A percentile compares a stretch with the other conserved stretches of the same genome.
Conservation (phyloP, 805 yeast genomes). For the Tetrapisispora arboricola region DNA sequence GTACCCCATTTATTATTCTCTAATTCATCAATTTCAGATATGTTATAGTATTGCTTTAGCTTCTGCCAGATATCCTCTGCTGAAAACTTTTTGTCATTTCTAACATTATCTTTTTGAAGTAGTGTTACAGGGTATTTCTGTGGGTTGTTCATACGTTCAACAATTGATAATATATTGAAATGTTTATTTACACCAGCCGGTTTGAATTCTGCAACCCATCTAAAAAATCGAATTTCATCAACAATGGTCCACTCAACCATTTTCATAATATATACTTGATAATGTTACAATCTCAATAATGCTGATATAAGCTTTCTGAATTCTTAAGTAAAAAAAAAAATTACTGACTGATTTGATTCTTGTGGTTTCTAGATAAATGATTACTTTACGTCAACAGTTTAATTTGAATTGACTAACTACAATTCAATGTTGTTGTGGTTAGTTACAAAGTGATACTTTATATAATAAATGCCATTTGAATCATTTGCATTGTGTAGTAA, state of each 20-base stretch:
- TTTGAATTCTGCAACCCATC: constrained; percentile 52
- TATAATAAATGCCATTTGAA: too few relatives aligned
- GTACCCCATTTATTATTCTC: constrained; percentile 23
- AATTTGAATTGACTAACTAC: too few relatives aligned
- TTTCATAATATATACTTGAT: too few relatives aligned
- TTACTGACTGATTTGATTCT: too few relatives aligned
- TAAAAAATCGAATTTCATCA: constrained; percentile 52
- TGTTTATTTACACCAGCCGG: constrained; percentile 53
- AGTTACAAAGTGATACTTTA: too few relatives aligned
- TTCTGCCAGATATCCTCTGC: constrained; percentile 49
- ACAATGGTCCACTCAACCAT: constrained; percentile 42
- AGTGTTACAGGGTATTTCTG: constrained; percentile 31
- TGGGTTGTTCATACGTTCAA: constrained; percentile 31
- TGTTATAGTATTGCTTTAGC: constrained; percentile 43
- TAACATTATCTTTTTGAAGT: constrained; percentile 20
- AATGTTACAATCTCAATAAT: too few relatives aligned
- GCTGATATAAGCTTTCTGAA: too few relatives aligned
- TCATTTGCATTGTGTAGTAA: too few relatives aligned
- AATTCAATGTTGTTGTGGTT: too few relatives aligned
- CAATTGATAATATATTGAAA: constrained; percentile 31
- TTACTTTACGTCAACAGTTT: too few relatives aligned
- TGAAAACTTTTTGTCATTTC: constrained; percentile 26
- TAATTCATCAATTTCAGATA: constrained; percentile 46
- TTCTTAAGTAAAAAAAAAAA: background rate
- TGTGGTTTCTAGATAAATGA: too few relatives aligned